Base-by-base conservation (phyloP, 2,329 filamentous ascomycete genomes). In the Sordariomycetes sp. region DNA sequence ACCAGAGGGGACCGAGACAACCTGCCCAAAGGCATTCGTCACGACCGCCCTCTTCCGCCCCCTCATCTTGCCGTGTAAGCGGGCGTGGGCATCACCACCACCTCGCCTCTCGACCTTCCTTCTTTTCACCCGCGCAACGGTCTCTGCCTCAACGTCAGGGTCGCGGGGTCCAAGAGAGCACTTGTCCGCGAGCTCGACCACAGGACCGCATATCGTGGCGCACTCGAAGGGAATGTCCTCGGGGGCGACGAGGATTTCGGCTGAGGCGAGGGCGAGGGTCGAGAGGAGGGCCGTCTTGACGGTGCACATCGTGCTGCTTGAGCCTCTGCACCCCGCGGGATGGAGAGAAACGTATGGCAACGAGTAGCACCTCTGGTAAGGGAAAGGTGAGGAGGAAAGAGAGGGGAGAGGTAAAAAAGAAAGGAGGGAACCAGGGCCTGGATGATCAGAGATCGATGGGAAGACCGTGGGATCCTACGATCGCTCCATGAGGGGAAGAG, bases 141-240 rank as follows among this genome's bases (percentile, higher is more conserved):
- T 48, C 63, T 59, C 46, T 12, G 12, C 20, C 22, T 50, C 24
- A 35, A 24, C 12, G 12, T 53, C 51, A n/a, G 14, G 20, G 53
- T 37, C 12, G 32, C 54, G 11, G 7, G 40, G 18, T 14, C 63
- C 62, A 35, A 66, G 54, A 61, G 67, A 66, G 66, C 73, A 75
- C 52, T 68, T 67, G 11, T 64, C 64, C 35, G 71, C 70, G n/a
- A 75, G 63, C 64, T 75, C 73, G 59, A 75, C 71, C 54, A 75
- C 70, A 56, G 73, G 73, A 4, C 72, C 72, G 64, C 73, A 75
- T 56, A 75, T 74, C 46, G 69, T 70, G 40, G 71, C 71, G 59
- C 73, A 75, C 57, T 66, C 65, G 24, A 73, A 59, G 35, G 73
- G 73, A 18, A 75, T 70, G 28, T 72, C 69, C 24, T 71, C 64